A percentile compares a stretch with the other conserved stretches of the same genome.
Evolutionary conservation across 2,329 filamentous ascomycete genomes (phyloP).

Genomic region (Aspergillaceae sp.): DNA sequence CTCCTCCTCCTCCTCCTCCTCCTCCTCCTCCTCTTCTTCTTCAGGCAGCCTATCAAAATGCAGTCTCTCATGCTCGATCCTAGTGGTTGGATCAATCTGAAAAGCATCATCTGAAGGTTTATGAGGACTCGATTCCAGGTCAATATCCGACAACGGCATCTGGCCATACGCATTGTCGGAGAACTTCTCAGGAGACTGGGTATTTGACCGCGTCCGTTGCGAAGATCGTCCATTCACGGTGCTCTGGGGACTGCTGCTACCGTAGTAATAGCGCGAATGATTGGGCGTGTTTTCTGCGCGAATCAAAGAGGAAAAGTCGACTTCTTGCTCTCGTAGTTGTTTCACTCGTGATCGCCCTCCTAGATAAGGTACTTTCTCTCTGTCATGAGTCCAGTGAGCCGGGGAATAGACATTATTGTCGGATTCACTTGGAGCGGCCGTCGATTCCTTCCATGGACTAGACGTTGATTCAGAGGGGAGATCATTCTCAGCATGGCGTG

Average conservation of each 20-base stretch:
- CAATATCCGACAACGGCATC: slow-evolving; percentile 15
- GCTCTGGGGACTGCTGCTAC: slow-evolving; percentile 23
- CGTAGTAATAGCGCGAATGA: slow-evolving; percentile 29
- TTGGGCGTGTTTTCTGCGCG: slow-evolving; percentile 27
- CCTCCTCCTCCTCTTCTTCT: background rate
- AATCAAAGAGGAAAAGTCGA: slow-evolving; percentile 27
- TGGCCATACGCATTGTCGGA: slow-evolving; percentile 11
- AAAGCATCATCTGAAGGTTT: slow-evolving; percentile 14
- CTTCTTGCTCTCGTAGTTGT: slow-evolving; percentile 26
- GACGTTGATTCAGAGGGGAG: slow-evolving; percentile 16
- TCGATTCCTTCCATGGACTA: slow-evolving; percentile 25
- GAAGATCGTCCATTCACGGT: slow-evolving; percentile 10
- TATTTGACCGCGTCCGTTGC: slow-evolving; percentile 7
- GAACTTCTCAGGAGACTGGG: slow-evolving; percentile 8
- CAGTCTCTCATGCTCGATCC: slow-evolving; percentile 11
- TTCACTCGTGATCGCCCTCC: slow-evolving; percentile 24
- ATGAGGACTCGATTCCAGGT: slow-evolving; percentile 19
- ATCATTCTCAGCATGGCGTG: slow-evolving; percentile 10
- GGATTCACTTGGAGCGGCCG: slow-evolving; percentile 13
- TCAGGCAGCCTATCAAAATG: slow-evolving; percentile 4
- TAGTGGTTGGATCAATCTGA: slow-evolving; percentile 16
- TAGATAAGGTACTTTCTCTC: slow-evolving; percentile 18
- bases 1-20: no score
- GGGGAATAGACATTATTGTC: slow-evolving; percentile 19
- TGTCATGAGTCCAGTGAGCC: slow-evolving; percentile 17